These are phyloP conservation scores for Austroboletus festivus DNA, from an alignment of 768 basidiomycete genomes.

Conservation along the genomic window DNA sequence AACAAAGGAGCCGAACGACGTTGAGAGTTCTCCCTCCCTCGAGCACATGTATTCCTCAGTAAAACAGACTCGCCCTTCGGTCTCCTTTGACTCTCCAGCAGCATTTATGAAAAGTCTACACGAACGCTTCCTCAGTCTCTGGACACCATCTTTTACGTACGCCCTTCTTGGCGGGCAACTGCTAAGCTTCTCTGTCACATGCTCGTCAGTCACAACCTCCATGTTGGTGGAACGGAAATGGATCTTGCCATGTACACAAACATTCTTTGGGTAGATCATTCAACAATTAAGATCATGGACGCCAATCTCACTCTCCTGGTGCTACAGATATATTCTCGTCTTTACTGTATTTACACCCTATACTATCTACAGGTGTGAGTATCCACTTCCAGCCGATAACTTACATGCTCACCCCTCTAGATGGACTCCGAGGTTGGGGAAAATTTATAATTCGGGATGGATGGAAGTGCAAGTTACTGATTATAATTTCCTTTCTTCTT, in stretches of 20 bases:
- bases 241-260: conserved; percentile 75
- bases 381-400: neutral
- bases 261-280: conserved; percentile 65
- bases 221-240: conserved; percentile 66
- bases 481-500: neutral
- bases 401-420: conserved; percentile 35
- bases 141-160: conserved; percentile 28
- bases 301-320: neutral
- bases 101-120: conserved; percentile 16
- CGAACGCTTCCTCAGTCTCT: conserved; percentile 24
- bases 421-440: conserved; percentile 77
- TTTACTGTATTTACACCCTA: conserved; percentile 81
- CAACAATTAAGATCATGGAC: neutral
- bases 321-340: conserved; percentile 64
- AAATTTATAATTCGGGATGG: conserved; percentile 73
- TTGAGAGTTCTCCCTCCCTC: neutral
- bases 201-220: conserved; percentile 62
- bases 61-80: conserved; percentile 10
- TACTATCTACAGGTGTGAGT: conserved; percentile 82
- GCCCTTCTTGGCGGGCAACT: conserved; percentile 28
- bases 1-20: conserved; percentile 10
- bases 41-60: neutral
- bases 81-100: conserved; percentile 20
- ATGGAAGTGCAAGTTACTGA: conserved; percentile 70
- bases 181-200: conserved; percentile 23